phyloP scores from a whole-genome alignment of 176 grass and related monocot genomes.

The Miscanthus lutarioriparius region DNA sequence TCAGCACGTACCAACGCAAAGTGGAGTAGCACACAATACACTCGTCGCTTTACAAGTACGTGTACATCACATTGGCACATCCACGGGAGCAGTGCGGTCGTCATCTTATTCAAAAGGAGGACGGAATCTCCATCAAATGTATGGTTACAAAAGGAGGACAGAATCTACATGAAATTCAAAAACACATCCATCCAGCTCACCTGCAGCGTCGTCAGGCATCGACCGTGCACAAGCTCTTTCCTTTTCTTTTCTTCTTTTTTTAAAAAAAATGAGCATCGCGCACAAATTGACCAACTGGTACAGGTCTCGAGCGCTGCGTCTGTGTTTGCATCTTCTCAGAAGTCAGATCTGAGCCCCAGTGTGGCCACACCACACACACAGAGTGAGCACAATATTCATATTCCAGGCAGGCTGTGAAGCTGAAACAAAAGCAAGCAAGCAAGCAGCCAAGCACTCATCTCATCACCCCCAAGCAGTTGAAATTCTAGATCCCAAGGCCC shows the following conservation, averaged over 20 bases:
- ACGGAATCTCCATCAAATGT: neutral
- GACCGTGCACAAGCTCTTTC: neutral
- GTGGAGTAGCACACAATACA: neutral
- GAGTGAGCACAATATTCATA: conserved; percentile 26
- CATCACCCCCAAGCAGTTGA: conserved; percentile 1
- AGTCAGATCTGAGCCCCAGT: conserved; percentile 32
- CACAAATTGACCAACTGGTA: conserved; percentile 12
- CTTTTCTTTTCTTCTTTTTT: neutral
- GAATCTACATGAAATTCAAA: conserved; percentile 28
- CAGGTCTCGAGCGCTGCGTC: neutral
- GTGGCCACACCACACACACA: too few relatives aligned
- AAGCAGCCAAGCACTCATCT: neutral
- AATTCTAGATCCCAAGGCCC: conserved; percentile 65
- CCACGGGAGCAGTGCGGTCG: neutral
- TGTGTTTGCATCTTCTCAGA: conserved; percentile 1
- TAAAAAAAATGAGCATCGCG: neutral
- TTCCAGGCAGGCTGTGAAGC: neutral
- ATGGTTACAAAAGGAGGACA: neutral
- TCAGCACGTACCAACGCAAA: neutral
- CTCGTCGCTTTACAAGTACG: neutral
- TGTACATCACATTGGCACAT: neutral
- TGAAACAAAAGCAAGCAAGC: neutral
- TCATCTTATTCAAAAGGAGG: neutral
- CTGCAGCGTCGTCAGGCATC: neutral
- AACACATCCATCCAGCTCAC: conserved; percentile 31